Conservation (phyloP, 495 filamentous ascomycete genomes). For the Penicillium atrosanguineum region DNA sequence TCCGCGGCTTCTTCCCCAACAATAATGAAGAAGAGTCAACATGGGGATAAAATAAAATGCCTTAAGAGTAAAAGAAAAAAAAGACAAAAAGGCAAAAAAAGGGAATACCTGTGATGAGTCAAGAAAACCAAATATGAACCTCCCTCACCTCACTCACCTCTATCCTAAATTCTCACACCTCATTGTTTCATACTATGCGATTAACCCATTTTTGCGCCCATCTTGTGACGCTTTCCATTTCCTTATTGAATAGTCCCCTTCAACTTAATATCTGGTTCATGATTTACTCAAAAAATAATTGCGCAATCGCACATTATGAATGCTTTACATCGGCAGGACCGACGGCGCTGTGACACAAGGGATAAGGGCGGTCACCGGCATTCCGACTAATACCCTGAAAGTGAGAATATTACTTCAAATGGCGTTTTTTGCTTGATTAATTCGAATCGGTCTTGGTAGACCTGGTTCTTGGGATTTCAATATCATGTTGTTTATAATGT, state of each 20-base stretch:
- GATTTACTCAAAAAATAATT: background rate
- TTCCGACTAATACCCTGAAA: background rate
- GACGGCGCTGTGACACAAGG: background rate
- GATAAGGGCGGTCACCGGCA: background rate
- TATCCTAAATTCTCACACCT: background rate
- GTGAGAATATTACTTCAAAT: background rate
- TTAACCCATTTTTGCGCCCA: background rate
- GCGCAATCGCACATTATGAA: background rate
- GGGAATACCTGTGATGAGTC: constrained; percentile 3
- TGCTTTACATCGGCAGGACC: background rate
- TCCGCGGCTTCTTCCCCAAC: constrained; percentile 44
- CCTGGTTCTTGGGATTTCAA: background rate
- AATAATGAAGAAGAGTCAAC: constrained; percentile 22
- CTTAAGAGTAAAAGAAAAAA: background rate
- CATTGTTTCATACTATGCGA: background rate
- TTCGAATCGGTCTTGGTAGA: background rate
- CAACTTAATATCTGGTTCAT: background rate
- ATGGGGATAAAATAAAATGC: constrained; percentile 11
- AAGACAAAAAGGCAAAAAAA: background rate
- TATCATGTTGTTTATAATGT: background rate
- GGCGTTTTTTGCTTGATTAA: background rate
- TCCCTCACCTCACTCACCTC: background rate
- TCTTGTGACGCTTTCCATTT: background rate
- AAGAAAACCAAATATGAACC: constrained; percentile 2
- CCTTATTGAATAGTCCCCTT: background rate